phyloP scores from a whole-genome alignment of 2,329 filamentous ascomycete genomes.

The Acrocalymma vagum region DNA sequence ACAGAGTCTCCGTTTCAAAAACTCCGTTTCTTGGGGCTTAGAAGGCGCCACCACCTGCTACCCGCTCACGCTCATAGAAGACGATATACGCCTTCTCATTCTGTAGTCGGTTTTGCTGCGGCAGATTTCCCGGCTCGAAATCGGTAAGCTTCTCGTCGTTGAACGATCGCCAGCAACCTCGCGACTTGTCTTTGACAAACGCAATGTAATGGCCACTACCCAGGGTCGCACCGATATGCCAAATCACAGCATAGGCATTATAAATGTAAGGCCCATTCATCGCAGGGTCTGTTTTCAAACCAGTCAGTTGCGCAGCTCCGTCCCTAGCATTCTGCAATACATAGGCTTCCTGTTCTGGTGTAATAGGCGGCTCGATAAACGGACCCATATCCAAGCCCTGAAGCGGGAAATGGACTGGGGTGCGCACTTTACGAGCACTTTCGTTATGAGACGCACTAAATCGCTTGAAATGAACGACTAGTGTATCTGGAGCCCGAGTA shows the following conservation, averaged over 20 bases:
- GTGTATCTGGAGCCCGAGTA: conserved; percentile 78
- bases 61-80: conserved; percentile 63
- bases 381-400: conserved; percentile 71
- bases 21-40: conserved; percentile 11
- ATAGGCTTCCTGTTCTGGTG: conserved; percentile 48
- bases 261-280: conserved; percentile 73
- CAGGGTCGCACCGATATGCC: conserved; percentile 74
- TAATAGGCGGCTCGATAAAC: conserved; percentile 63
- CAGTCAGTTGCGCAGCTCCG: conserved; percentile 34
- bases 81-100: conserved; percentile 72
- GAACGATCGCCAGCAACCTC: conserved; percentile 67
- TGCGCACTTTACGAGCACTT: conserved; percentile 72
- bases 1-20: not conserved
- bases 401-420: conserved; percentile 79
- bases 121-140: conserved; percentile 63
- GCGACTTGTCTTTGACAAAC: conserved; percentile 60
- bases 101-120: conserved; percentile 61
- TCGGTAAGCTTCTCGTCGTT: conserved; percentile 64
- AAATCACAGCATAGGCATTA: conserved; percentile 84
- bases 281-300: conserved; percentile 48
- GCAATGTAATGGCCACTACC: conserved; percentile 83
- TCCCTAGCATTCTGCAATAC: conserved; percentile 34
- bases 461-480: conserved; percentile 80
- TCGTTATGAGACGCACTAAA: conserved; percentile 67
- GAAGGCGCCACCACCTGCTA: conserved; percentile 41